Evolutionary conservation across 495 filamentous ascomycete species (phyloP).

Genomic region (Pseudevernia furfuracea): DNA sequence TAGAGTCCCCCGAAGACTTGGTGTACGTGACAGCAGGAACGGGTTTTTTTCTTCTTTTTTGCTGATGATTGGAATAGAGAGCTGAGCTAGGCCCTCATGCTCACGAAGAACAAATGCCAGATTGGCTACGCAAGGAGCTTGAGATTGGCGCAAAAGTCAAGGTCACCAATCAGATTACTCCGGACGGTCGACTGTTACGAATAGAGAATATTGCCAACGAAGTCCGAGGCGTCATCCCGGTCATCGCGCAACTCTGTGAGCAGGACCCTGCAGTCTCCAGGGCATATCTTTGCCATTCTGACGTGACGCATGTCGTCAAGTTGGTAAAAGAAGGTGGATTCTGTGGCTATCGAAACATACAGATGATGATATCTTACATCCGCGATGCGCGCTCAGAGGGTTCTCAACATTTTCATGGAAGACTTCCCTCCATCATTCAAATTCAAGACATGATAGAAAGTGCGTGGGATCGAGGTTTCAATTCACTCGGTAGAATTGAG

Average conservation of each 20-base stretch:
- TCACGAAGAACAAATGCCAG: conserved; percentile 82
- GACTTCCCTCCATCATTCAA: conserved; percentile 69
- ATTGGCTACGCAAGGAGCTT: conserved; percentile 62
- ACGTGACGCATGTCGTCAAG: conserved; percentile 74
- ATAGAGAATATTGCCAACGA: conserved; percentile 52
- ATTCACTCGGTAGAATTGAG: conserved; percentile 61
- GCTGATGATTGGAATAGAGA: conserved; percentile 41
- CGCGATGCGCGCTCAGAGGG: conserved; percentile 49
- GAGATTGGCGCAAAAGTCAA: conserved; percentile 54
- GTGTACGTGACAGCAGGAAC: conserved; percentile 30
- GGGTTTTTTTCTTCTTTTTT: conserved; percentile 1
- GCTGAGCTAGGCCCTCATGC: conserved; percentile 77
- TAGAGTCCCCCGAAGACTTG: conserved; percentile 31
- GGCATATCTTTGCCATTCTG: conserved; percentile 73
- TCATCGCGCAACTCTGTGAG: conserved; percentile 63
- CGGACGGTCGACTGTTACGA: conserved; percentile 42
- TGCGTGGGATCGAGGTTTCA: conserved; percentile 86
- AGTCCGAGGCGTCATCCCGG: conserved; percentile 59
- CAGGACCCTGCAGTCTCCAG: conserved; percentile 54
- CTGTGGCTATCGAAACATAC: conserved; percentile 97
- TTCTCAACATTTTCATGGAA: conserved; percentile 48
- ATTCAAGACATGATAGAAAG: conserved; percentile 85
- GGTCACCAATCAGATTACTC: conserved; percentile 46
- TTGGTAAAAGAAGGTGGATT: conserved; percentile 77
- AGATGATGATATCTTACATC: conserved; percentile 83